Conservation (phyloP, 495 filamentous ascomycete species). For the Rhizodiscina lignyota region DNA sequence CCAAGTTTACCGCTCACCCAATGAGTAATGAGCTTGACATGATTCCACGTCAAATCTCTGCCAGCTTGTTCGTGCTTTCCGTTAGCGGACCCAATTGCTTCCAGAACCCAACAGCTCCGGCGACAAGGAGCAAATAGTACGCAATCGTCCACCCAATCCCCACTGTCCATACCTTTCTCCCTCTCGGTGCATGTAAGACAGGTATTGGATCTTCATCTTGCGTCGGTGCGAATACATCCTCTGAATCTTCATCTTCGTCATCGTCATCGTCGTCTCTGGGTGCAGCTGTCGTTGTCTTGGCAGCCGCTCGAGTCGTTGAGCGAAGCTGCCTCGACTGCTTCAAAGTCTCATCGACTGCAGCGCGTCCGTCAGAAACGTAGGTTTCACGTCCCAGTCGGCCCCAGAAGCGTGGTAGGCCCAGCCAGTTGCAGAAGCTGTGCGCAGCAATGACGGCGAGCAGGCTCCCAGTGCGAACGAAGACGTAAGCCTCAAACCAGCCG, state of each 20-base stretch:
- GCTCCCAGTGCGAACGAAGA: conserved; percentile 79
- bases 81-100: conserved; percentile 56
- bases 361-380: conserved; percentile 14
- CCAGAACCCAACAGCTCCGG: conserved; percentile 55
- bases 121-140: conserved; percentile 62
- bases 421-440: conserved; percentile 86
- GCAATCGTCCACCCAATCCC: conserved; percentile 47
- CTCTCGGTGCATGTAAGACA: too few relatives aligned
- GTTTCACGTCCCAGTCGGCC: conserved; percentile 53
- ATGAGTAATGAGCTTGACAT: too few relatives aligned
- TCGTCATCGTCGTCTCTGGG: conserved; percentile 1
- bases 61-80: conserved; percentile 30
- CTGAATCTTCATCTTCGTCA: background rate
- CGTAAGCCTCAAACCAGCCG: conserved; percentile 78
- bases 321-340: too few relatives aligned
- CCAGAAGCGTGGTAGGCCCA: conserved; percentile 78
- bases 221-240: background rate
- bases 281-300: conserved; percentile 2
- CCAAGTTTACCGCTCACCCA: too few relatives aligned
- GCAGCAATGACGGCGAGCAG: conserved; percentile 52
- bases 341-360: conserved; percentile 10
- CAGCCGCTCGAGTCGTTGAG: too few relatives aligned
- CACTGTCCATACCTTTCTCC: conserved; percentile 7
- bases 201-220: background rate
- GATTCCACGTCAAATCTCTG: background rate